These are phyloP conservation scores for Paraphaeosphaeria sporulosa DNA, from an alignment of 2,329 filamentous ascomycete genomes.

Conservation along the genomic window DNA sequence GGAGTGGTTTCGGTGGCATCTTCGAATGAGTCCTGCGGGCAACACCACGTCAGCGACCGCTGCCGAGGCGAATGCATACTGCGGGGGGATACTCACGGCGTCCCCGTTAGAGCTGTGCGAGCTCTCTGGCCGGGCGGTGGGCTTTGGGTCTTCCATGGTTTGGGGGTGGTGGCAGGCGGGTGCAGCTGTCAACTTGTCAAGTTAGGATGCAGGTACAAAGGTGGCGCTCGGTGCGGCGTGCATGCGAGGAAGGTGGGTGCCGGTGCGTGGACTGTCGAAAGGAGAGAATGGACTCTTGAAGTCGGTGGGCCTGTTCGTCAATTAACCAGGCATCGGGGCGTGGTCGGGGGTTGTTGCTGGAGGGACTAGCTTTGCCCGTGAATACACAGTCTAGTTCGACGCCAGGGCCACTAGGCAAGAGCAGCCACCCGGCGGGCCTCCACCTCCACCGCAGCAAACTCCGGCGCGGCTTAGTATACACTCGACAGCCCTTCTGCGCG, in stretches of 20 bases:
- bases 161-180: background rate
- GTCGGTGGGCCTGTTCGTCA: conserved; percentile 3
- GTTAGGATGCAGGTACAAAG: conserved; percentile 22
- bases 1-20: conserved; percentile 72
- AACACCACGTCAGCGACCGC: conserved; percentile 16
- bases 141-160: conserved; percentile 32
- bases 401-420: conserved; percentile 12
- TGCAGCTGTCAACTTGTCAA: conserved; percentile 2
- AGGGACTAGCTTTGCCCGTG: conserved; percentile 15
- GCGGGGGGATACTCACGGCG: conserved; percentile 27
- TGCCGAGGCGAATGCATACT: background rate
- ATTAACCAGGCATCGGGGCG: conserved; percentile 14
- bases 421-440: conserved; percentile 11
- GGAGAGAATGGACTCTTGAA: conserved; percentile 13
- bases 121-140: conserved; percentile 37
- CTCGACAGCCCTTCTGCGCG: background rate
- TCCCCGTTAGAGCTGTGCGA: conserved; percentile 43
- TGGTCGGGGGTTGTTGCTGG: conserved; percentile 18
- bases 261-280: conserved; percentile 7
- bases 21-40: conserved; percentile 76
- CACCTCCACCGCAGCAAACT: background rate
- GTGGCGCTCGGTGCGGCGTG: conserved; percentile 26
- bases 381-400: conserved; percentile 6
- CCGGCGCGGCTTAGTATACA: conserved; percentile 6
- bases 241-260: background rate